Base-by-base conservation (phyloP, 2,329 filamentous ascomycete genomes). In the Fusarium compactum region DNA sequence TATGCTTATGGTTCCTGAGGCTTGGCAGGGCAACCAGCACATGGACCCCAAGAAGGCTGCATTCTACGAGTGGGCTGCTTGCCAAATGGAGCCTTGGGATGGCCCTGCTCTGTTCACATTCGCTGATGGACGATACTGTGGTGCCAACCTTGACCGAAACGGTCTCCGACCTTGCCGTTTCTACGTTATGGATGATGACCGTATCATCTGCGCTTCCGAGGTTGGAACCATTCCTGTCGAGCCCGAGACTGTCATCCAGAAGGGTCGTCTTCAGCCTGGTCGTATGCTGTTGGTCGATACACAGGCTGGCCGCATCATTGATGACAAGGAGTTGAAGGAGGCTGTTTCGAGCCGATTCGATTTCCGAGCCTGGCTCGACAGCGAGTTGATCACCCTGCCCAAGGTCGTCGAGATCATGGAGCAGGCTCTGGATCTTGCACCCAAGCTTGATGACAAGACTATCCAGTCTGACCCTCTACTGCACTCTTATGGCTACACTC, bases 31-130 rank as follows among this genome's bases (percentile, higher is more conserved):
- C 67, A 98, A 98, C 81, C 85, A 90, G 40, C 86, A 90, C 65
- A 97, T 98, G 92, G 95, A 98, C 76, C 93, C 94, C 60, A 92
- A 93, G 77, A 98, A 98, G 84, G 93, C 95, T 63, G 95, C 95
- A 54, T 98, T 98, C 83, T 98, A 98, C 83, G 95, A 98, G 81
- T 98, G 95, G 94, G 95, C 95, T 76, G 95, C 94, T 72, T 98
- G 95, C 81, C 92, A 97, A 86, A 98, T 98, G 95, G 95, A 98
- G 85, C 95, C 95, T 18, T 98, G 95, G 95, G 95, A 98, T 82
- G 95, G 95, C 20, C 95, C 95, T 34, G 95, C 95, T 59, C 89
- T 98, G 32, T 98, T 98, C 85, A 98, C 95, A 9, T 98, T 98
- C 82, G 94, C 95, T 29, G 95, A 98, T 80, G 95, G 95, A 67